A percentile compares a stretch with the other conserved stretches of the same genome.
phyloP scores from a whole-genome alignment of 140 eudicot genomes.

The Senecio squalidus region DNA sequence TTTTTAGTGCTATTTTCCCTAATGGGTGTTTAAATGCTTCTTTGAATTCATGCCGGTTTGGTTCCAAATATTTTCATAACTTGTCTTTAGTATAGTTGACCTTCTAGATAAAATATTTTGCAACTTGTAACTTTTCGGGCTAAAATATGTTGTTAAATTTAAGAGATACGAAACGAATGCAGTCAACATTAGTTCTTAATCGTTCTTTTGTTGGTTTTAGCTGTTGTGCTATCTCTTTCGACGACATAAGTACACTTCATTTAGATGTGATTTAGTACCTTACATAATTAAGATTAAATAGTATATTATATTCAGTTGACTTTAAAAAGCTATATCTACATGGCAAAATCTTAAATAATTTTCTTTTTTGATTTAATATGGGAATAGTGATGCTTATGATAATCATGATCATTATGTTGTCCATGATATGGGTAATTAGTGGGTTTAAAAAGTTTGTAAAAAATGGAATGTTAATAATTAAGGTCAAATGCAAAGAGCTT shows the following conservation, averaged over 20 bases:
- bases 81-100: constrained; percentile 12
- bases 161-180: too few relatives aligned
- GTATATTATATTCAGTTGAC: not conserved
- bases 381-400: not conserved
- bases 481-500: constrained; percentile 11
- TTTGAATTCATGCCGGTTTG: constrained; percentile 3
- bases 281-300: not conserved
- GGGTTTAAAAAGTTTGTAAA: constrained; percentile 16
- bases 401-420: constrained; percentile 9
- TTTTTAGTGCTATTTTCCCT: constrained; percentile 13
- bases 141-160: not conserved
- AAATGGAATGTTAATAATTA: constrained; percentile 13
- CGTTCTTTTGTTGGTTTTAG: too few relatives aligned
- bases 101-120: constrained; percentile 8
- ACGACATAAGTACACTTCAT: not conserved
- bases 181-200: too few relatives aligned
- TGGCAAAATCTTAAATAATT: constrained; percentile 12
- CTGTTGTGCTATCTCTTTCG: constrained; percentile 10
- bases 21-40: constrained; percentile 16
- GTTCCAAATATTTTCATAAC: not conserved
- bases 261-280: constrained; percentile 1
- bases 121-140: not conserved
- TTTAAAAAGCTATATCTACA: not conserved
- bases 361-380: constrained; percentile 11
- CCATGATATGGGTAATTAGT: constrained; percentile 10